Base-by-base conservation (phyloP, 495 filamentous ascomycete genomes). In the Sordaria brevicollis region DNA sequence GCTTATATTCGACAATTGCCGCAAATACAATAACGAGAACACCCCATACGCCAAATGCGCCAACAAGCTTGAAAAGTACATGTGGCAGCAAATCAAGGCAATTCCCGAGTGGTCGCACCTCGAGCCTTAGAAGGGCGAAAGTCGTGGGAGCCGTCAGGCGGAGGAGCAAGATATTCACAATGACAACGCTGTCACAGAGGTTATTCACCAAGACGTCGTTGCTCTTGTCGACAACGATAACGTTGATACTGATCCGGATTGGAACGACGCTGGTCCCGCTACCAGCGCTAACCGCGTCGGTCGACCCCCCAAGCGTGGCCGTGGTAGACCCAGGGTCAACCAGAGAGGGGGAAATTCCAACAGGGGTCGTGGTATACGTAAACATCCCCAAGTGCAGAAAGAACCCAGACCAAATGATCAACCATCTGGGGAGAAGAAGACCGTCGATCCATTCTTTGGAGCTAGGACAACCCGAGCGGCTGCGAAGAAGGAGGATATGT, bases 31-130 rank as follows among this genome's bases (percentile, higher is more conserved):
- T 77, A 96, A 93, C 74, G 96, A 97, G 83, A 96, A 81, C 33
- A 98, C 94, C 5, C 89, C 93, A 2, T 99, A 99, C 80, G 93
- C 93, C 34, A 99, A 99, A 82, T 92, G 90, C 68, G 95, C 95
- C 29, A 97, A 92, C 80, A 95, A 94, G 81, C 81, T 99, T 43
- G 95, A 99, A 82, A 97, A 95, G 80, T 97, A 89, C 76, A 96
- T 99, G 95, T 97, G 91, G 89, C 83, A 86, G 70, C 93, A 97
- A 83, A 91, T 99, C 75, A 90, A 91, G 75, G 90, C 91, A 70
- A 93, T 97, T 68, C 95, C 95, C 10, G 95, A 99, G 85, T 99
- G 96, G 95, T 94, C 91, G n/a, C 84, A 88, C 73, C 83, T 85
- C 43, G 83, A 83, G 76, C 79, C 81, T 65, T 83, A 83, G 81